Conservation (phyloP, 805 yeast genomes). For the Starmerella stigmatis region DNA sequence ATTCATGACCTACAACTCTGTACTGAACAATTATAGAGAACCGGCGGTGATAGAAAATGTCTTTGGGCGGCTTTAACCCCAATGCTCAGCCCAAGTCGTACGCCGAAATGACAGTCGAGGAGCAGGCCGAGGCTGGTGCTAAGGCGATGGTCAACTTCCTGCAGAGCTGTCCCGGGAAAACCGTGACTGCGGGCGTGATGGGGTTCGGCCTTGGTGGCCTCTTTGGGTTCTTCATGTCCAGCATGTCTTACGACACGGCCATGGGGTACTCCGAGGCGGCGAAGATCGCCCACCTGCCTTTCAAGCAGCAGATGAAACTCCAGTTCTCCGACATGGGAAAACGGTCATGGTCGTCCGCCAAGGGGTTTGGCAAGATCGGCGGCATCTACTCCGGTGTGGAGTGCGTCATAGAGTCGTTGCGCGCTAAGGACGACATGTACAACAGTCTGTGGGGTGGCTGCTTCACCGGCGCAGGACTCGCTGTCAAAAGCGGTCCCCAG, state of each 20-base stretch:
- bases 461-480: conserved; percentile 91
- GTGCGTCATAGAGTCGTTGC: conserved; percentile 69
- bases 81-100: conserved; percentile 34
- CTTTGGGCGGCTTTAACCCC: conserved; percentile 15
- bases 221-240: conserved; percentile 81
- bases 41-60: conserved; percentile 15
- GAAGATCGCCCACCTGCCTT: conserved; percentile 71
- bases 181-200: conserved; percentile 81
- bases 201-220: conserved; percentile 94
- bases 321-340: conserved; percentile 89
- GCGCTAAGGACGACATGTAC: conserved; percentile 86
- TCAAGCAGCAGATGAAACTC: conserved; percentile 81
- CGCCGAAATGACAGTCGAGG: conserved; percentile 75
- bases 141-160: conserved; percentile 68
- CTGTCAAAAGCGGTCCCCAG: conserved; percentile 85
- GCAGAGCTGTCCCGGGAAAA: conserved; percentile 91
- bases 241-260: conserved; percentile 74
- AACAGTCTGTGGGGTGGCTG: conserved; percentile 93
- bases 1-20: too few relatives aligned
- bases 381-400: conserved; percentile 86
- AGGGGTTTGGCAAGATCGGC: conserved; percentile 89
- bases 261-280: conserved; percentile 42
- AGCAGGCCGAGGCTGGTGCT: conserved; percentile 88
- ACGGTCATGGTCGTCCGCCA: conserved; percentile 80
- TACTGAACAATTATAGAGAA: neutral